Evolutionary conservation across 2,329 filamentous ascomycete genomes (phyloP).

Genomic region (Alternaria atra): DNA sequence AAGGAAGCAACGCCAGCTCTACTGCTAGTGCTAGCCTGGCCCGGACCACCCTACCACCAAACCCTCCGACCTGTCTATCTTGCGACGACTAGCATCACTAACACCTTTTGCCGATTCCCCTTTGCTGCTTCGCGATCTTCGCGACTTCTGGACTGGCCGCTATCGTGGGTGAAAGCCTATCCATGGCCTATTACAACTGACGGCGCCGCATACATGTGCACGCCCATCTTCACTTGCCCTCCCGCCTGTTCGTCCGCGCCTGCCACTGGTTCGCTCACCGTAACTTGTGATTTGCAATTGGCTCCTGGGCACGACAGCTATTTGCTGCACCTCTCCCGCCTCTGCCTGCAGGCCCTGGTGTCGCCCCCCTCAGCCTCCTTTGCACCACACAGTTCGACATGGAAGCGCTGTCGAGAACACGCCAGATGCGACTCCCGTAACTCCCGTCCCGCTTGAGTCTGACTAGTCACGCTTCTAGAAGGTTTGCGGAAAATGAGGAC

Average conservation of each 20-base stretch:
- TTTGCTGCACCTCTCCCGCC: constrained; percentile 15
- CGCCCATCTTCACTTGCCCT: background rate
- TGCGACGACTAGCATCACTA: constrained; percentile 2
- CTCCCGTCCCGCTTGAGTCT: constrained; percentile 33
- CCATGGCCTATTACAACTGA: background rate
- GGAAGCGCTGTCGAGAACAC: constrained; percentile 27
- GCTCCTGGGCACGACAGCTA: constrained; percentile 19
- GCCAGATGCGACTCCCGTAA: constrained; percentile 36
- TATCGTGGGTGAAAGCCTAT: background rate
- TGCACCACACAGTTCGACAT: constrained; percentile 37
- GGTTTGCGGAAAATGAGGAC: constrained; percentile 45
- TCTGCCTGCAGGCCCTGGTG: constrained; percentile 8
- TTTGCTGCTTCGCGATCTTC: background rate
- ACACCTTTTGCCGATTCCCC: constrained; percentile 8
- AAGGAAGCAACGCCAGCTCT: constrained; percentile 29
- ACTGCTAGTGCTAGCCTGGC: constrained; percentile 14
- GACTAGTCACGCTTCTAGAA: constrained; percentile 52
- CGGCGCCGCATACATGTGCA: background rate
- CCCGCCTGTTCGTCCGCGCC: constrained; percentile 26
- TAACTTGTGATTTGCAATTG: constrained; percentile 15
- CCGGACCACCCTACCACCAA: constrained; percentile 26
- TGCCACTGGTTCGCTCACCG: constrained; percentile 16
- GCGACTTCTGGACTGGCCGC: background rate
- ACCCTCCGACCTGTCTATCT: constrained; percentile 23
- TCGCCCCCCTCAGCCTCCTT: constrained; percentile 24